phyloP scores from a whole-genome alignment of 2,329 filamentous ascomycete species.

The Chaetomium strumarium region DNA sequence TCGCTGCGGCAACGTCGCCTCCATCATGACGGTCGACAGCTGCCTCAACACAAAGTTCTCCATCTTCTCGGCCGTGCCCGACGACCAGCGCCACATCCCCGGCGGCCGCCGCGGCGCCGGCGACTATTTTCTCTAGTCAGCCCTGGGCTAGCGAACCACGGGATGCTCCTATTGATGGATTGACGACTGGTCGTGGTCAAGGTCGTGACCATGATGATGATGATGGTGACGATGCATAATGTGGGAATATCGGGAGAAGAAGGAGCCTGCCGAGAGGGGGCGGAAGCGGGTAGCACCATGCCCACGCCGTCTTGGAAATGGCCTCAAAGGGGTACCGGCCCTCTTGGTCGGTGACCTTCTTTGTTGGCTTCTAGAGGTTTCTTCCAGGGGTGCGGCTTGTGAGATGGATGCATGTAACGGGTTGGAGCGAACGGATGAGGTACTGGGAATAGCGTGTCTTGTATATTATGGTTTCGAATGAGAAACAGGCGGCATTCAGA shows the following conservation, averaged over 20 bases:
- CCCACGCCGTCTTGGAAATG: no score
- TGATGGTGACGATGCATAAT: no score
- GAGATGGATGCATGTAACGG: neutral
- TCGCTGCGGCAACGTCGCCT: conserved; percentile 91
- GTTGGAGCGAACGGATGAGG: neutral
- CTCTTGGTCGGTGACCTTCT: no score
- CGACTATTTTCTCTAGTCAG: conserved; percentile 62
- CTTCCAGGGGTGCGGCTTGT: neutral
- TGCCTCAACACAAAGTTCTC: conserved; percentile 87
- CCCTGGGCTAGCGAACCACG: neutral
- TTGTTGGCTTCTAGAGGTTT: no score
- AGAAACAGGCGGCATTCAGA: conserved; percentile 4
- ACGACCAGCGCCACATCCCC: conserved; percentile 74
- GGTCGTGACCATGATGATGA: no score
- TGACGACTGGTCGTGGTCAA: neutral
- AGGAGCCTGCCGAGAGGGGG: no score
- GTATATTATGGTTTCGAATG: conserved; percentile 8
- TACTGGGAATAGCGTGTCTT: neutral
- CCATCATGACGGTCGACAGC: conserved; percentile 86
- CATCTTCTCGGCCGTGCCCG: conserved; percentile 85
- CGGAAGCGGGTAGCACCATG: no score
- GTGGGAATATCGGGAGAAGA: no score
- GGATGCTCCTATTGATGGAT: neutral
- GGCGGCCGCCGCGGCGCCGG: conserved; percentile 61
- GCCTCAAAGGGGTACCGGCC: no score